These are phyloP conservation scores for Rhizopus microsporus DNA, from an alignment of 371 early-diverging fungal genomes.

Conservation along the genomic window DNA sequence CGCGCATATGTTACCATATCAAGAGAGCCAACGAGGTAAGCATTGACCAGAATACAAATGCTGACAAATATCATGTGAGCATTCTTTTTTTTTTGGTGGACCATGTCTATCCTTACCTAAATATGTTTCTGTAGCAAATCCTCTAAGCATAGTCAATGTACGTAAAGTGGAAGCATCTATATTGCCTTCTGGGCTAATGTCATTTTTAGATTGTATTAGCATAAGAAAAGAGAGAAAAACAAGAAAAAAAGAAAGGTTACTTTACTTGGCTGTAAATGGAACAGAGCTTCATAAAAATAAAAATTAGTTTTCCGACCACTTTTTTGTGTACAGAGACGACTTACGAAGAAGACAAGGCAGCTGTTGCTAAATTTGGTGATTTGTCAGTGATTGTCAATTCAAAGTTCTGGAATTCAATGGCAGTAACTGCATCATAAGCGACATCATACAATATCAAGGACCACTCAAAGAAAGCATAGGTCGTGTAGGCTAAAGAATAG, in stretches of 20 bases:
- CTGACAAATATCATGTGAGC: slow-evolving; percentile 28
- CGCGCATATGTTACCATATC: slow-evolving; percentile 63
- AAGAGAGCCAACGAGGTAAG: slow-evolving; percentile 72
- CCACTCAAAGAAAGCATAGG: slow-evolving; percentile 86
- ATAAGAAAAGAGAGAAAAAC: slow-evolving; percentile 8
- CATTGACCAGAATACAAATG: slow-evolving; percentile 81
- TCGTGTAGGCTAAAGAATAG: slow-evolving; percentile 65
- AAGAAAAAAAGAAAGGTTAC: slow-evolving; percentile 13
- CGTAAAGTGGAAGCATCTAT: slow-evolving; percentile 41
- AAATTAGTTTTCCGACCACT: slow-evolving; percentile 10
- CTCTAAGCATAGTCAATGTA: slow-evolving; percentile 23
- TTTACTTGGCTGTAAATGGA: slow-evolving; percentile 27
- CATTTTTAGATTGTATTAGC: not conserved
- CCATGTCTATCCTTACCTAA: slow-evolving; percentile 52
- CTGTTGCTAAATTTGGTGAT: slow-evolving; percentile 4
- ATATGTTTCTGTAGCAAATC: slow-evolving; percentile 56
- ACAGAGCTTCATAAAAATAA: slow-evolving; percentile 9
- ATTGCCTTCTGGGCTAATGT: slow-evolving; percentile 36
- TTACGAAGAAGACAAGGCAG: slow-evolving; percentile 17
- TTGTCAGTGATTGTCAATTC: slow-evolving; percentile 56
- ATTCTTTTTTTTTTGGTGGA: not conserved
- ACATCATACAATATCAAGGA: slow-evolving; percentile 78
- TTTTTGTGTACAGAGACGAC: not conserved
- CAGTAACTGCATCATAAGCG: slow-evolving; percentile 74
- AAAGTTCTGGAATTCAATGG: slow-evolving; percentile 67